Conservation (phyloP, 495 filamentous ascomycete species). For the Penicillium silybi region DNA sequence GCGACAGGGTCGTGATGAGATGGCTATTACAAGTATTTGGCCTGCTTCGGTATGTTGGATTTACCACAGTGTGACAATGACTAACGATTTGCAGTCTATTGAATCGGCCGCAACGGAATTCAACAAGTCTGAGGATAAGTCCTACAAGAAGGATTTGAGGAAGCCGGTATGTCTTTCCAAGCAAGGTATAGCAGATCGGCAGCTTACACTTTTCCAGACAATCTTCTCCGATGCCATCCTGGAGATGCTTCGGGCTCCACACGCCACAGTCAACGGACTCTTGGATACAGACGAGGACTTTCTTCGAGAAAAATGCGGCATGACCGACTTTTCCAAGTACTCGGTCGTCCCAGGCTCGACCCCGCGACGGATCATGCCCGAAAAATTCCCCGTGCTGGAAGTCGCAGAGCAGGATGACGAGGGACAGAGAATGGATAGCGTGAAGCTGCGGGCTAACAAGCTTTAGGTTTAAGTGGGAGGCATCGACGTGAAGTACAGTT, state of each 20-base stretch:
- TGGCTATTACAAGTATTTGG: slow-evolving; percentile 83
- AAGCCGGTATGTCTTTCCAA: slow-evolving; percentile 45
- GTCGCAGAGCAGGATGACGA: slow-evolving; percentile 83
- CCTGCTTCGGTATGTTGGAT: slow-evolving; percentile 59
- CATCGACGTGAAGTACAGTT: too few relatives aligned
- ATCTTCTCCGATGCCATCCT: slow-evolving; percentile 81
- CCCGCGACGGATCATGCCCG: slow-evolving; percentile 78
- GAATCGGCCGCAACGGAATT: slow-evolving; percentile 67
- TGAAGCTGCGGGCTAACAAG: slow-evolving; percentile 27
- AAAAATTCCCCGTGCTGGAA: slow-evolving; percentile 60
- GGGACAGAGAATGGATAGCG: slow-evolving; percentile 68
- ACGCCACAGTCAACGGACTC: slow-evolving; percentile 61
- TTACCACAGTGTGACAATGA: neutral
- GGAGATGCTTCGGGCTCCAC: slow-evolving; percentile 63
- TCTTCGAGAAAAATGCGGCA: slow-evolving; percentile 56
- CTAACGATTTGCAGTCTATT: slow-evolving; percentile 45
- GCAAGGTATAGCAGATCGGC: neutral
- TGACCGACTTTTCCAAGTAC: slow-evolving; percentile 74
- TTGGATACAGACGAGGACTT: slow-evolving; percentile 82
- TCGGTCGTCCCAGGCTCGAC: slow-evolving; percentile 58
- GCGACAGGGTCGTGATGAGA: slow-evolving; percentile 56
- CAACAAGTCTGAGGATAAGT: slow-evolving; percentile 34
- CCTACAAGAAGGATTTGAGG: slow-evolving; percentile 52
- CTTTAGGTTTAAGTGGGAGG: neutral
- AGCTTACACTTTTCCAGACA: slow-evolving; percentile 26